Evolutionary conservation across 2,329 filamentous ascomycete species (phyloP).

Genomic region (Corynespora cassiicola): DNA sequence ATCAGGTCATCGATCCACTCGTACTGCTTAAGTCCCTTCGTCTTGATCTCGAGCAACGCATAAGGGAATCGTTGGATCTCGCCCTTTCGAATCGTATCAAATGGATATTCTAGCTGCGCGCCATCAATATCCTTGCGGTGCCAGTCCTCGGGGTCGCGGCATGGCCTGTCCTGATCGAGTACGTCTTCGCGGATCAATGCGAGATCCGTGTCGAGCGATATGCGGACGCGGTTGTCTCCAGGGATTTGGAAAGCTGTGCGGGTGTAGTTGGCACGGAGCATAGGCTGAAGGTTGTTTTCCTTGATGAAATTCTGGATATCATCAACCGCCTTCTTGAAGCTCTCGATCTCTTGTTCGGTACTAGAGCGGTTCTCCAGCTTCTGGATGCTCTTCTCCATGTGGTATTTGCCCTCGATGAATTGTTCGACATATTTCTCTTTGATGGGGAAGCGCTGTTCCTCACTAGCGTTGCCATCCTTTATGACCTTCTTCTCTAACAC

Average conservation of each 20-base stretch:
- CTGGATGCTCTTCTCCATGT: conserved; percentile 86
- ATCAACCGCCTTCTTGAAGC: conserved; percentile 74
- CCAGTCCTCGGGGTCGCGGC: conserved; percentile 87
- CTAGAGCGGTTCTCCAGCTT: conserved; percentile 83
- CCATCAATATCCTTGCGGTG: conserved; percentile 90
- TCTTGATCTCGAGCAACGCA: conserved; percentile 90
- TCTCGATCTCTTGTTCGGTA: conserved; percentile 70
- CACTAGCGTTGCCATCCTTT: conserved; percentile 75
- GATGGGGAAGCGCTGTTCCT: conserved; percentile 80
- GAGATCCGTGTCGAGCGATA: conserved; percentile 91
- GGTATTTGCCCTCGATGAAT: conserved; percentile 86
- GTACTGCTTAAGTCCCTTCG: conserved; percentile 72
- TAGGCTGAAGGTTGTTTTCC: conserved; percentile 78
- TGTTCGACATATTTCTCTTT: conserved; percentile 93
- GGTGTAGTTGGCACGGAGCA: conserved; percentile 90
- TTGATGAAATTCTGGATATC: conserved; percentile 82
- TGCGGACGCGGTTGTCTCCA: conserved; percentile 84
- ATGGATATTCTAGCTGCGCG: conserved; percentile 82
- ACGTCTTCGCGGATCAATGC: conserved; percentile 81
- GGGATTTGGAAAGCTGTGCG: conserved; percentile 97
- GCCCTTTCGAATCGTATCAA: conserved; percentile 84
- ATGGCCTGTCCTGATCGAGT: conserved; percentile 82
- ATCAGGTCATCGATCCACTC: conserved; percentile 93
- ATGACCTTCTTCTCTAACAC: conserved; percentile 89
- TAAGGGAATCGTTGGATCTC: conserved; percentile 92